A percentile compares a stretch with the other conserved stretches of the same genome.
These are phyloP conservation scores for Jamesozyma hellenica DNA, from an alignment of 805 yeast species.

Conservation along the genomic window DNA sequence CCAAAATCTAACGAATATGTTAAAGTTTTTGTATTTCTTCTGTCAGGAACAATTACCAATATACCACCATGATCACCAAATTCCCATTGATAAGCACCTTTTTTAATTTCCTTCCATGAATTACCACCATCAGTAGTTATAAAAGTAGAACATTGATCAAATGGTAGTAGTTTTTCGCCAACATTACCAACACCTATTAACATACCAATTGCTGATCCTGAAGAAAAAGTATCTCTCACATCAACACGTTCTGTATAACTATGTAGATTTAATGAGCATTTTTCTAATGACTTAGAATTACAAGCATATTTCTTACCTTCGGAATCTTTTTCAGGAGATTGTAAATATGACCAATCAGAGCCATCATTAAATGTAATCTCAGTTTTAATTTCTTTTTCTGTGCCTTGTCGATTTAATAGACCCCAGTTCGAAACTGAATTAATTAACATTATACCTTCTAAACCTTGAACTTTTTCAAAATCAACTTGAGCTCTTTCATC, in stretches of 20 bases:
- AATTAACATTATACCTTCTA: slow-evolving; percentile 76
- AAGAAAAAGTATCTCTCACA: slow-evolving; percentile 73
- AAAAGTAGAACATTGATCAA: slow-evolving; percentile 54
- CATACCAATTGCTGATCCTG: slow-evolving; percentile 83
- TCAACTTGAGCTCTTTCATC: slow-evolving; percentile 70
- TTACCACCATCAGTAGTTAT: slow-evolving; percentile 85
- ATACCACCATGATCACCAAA: slow-evolving; percentile 92
- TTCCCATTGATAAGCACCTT: slow-evolving; percentile 84
- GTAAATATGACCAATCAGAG: slow-evolving; percentile 65
- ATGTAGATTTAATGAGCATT: slow-evolving; percentile 77
- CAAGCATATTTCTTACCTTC: slow-evolving; percentile 50
- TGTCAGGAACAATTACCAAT: slow-evolving; percentile 56
- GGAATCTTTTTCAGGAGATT: slow-evolving; percentile 61
- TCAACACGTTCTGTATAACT: slow-evolving; percentile 85
- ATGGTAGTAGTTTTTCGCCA: slow-evolving; percentile 46
- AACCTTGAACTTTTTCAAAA: slow-evolving; percentile 69
- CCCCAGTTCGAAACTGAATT: slow-evolving; percentile 55
- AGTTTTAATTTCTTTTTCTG: slow-evolving; percentile 53
- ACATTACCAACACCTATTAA: slow-evolving; percentile 91
- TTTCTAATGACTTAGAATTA: slow-evolving; percentile 36
- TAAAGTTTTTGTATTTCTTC: slow-evolving; percentile 47
- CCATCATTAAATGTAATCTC: slow-evolving; percentile 85
- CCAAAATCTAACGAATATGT: slow-evolving; percentile 75
- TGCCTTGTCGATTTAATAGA: slow-evolving; percentile 33
- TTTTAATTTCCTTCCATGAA: slow-evolving; percentile 70